phyloP scores from a whole-genome alignment of 371 early-diverging fungal species.

The Mucor circinelloides region DNA sequence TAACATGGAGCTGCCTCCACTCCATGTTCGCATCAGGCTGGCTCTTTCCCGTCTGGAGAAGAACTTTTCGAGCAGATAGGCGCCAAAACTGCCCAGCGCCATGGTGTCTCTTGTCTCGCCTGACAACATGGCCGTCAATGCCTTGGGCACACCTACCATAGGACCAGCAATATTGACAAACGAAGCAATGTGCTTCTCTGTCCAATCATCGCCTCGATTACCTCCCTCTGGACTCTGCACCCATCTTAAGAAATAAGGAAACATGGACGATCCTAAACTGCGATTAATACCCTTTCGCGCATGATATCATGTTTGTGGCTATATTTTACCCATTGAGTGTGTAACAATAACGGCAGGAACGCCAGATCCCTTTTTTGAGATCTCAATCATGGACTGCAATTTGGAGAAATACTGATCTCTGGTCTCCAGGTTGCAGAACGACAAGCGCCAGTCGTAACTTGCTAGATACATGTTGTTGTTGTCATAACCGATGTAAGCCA shows the following conservation, averaged over 20 bases:
- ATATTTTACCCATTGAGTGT: slow-evolving; percentile 61
- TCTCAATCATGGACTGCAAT: slow-evolving; percentile 81
- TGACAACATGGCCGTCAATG: slow-evolving; percentile 71
- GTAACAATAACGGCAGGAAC: slow-evolving; percentile 69
- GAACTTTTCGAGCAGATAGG: slow-evolving; percentile 82
- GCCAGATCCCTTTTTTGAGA: slow-evolving; percentile 43
- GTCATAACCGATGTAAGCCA: slow-evolving; percentile 90
- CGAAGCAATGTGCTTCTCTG: slow-evolving; percentile 77
- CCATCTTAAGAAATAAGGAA: slow-evolving; percentile 93
- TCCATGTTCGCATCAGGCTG: slow-evolving; percentile 85
- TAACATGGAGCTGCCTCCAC: slow-evolving; percentile 76
- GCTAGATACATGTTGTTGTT: slow-evolving; percentile 86
- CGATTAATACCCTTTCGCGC: background rate
- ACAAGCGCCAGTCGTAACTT: slow-evolving; percentile 93
- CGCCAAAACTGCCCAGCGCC: slow-evolving; percentile 77
- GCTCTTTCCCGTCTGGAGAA: slow-evolving; percentile 81
- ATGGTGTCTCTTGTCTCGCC: slow-evolving; percentile 90
- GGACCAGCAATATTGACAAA: slow-evolving; percentile 91
- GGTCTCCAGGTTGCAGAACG: slow-evolving; percentile 78
- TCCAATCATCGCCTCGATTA: slow-evolving; percentile 79
- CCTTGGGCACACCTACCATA: slow-evolving; percentile 90
- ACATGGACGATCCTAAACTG: slow-evolving; percentile 48
- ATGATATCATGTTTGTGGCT: background rate
- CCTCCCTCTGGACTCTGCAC: slow-evolving; percentile 75
- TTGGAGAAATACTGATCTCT: slow-evolving; percentile 87